phyloP scores from a whole-genome alignment of 1,284 basidiomycete species.

The Cryptococcus hybrid region DNA sequence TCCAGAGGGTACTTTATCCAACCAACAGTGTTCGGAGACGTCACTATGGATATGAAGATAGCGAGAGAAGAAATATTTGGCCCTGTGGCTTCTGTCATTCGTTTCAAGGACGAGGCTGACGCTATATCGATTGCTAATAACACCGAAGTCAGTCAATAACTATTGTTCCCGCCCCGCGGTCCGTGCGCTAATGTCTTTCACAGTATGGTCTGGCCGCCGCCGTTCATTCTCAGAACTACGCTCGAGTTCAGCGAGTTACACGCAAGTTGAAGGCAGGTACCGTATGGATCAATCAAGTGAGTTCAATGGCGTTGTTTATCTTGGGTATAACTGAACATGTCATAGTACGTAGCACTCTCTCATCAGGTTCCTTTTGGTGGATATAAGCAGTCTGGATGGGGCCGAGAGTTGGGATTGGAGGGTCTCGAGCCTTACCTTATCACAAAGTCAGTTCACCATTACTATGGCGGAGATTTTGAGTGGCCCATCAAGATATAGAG shows the following conservation, averaged over 20 bases:
- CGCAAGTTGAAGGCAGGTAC: constrained; percentile 69
- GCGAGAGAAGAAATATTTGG: constrained; percentile 34
- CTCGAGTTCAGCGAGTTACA: constrained; percentile 77
- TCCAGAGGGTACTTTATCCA: constrained; percentile 45
- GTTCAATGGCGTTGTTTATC: background rate
- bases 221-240: constrained; percentile 76
- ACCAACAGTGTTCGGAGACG: constrained; percentile 41
- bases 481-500: no score
- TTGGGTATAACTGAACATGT: constrained; percentile 77
- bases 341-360: constrained; percentile 63
- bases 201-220: constrained; percentile 71
- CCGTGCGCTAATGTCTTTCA: no score
- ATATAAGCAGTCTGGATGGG: constrained; percentile 65
- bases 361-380: constrained; percentile 72
- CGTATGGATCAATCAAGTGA: constrained; percentile 20
- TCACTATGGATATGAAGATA: constrained; percentile 24
- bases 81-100: constrained; percentile 68
- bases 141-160: constrained; percentile 50
- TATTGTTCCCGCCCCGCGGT: background rate
- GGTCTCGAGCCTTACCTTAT: no score
- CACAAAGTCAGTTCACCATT: no score
- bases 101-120: constrained; percentile 64
- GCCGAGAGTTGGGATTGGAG: constrained; percentile 2
- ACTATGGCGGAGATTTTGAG: no score
- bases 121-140: constrained; percentile 69